These are phyloP conservation scores for Phytophthora chlamydospora DNA, from an alignment of 352 stramenopile genomes.

Conservation along the genomic window DNA sequence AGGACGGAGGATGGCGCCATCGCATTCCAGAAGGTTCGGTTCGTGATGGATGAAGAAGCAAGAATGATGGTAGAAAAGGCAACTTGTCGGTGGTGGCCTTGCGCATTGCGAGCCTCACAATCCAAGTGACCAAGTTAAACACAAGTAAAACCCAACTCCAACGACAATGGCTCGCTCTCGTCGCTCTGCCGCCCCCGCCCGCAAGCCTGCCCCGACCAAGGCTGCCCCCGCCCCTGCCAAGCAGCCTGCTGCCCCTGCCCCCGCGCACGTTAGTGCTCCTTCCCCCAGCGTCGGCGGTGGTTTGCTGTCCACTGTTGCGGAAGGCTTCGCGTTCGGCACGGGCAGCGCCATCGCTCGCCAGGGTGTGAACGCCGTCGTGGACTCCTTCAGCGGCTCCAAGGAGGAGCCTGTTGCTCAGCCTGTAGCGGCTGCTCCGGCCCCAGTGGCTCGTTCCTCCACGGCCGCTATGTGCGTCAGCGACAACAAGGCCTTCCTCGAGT, in stretches of 20 bases:
- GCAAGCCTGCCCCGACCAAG: conserved; percentile 48
- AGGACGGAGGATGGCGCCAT: background rate
- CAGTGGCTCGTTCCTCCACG: conserved; percentile 19
- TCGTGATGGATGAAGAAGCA: conserved; percentile 9
- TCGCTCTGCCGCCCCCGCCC: conserved; percentile 52
- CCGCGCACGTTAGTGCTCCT: conserved; percentile 34
- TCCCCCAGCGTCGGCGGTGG: conserved; percentile 88
- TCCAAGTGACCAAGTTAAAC: conserved; percentile 32
- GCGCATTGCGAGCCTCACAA: conserved; percentile 16
- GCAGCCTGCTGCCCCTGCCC: conserved; percentile 33
- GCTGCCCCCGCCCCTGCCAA: conserved; percentile 45
- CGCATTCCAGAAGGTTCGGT: conserved; percentile 26
- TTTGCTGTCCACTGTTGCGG: conserved; percentile 94
- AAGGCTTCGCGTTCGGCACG: conserved; percentile 97
- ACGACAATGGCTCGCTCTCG: conserved; percentile 72
- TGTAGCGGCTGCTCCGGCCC: conserved; percentile 16
- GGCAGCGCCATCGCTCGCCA: conserved; percentile 95
- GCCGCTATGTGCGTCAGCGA: conserved; percentile 55
- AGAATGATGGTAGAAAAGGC: conserved; percentile 37
- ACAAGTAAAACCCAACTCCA: conserved; percentile 1
- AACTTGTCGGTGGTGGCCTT: conserved; percentile 26
- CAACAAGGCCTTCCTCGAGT: conserved; percentile 84
- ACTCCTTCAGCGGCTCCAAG: conserved; percentile 69
- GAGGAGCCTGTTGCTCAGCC: conserved; percentile 40
- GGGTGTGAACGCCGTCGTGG: conserved; percentile 69